Base-by-base conservation (phyloP, 2,329 filamentous ascomycete genomes). In the Sordariomycetes sp. region DNA sequence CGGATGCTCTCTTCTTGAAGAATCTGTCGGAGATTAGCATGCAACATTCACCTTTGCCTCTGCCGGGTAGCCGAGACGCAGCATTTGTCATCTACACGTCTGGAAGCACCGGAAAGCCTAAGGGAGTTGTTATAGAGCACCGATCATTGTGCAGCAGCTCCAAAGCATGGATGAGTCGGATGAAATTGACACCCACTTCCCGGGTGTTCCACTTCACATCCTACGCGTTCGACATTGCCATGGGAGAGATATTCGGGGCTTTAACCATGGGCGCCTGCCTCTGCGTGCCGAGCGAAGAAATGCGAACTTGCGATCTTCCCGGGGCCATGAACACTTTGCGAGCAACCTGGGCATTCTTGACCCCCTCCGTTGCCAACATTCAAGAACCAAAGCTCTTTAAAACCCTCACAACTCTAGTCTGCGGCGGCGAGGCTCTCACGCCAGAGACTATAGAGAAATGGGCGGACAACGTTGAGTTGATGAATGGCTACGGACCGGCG, bases 381-480 rank as follows among this genome's bases (percentile, higher is more conserved):
- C 30, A 39, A 7, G 15, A 36, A 16, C 20, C 38, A 24, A 18
- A 25, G 14, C 8, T 30, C 10, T 15, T 35, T 19, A 14, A 18
- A 8, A 14, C 25, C 19, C 25, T 28, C n/a, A 28, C 14, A 16
- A 28, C 25, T 6, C 16, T 40, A 10, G 33, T 40, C 2, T 31
- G 66, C 7, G 59, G 57, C n/a, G 63, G 64, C 12, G 64, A 68
- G 42, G 59, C 61, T 11, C 63, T 73, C 46, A 66, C 65, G 1
- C 51, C 58, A 0, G 50, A 56, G 10, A 59, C 65, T 29, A 58
- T 59, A 23, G 51, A 32, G 26, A 27, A 21, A 10, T 35, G 36
- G 35, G 23, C 19, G 19, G 31, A 34, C 9, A 17, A 25, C 7
- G 25, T 21, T 20, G 4, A 42, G 43, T 23, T 66, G 59, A 61